phyloP scores from a whole-genome alignment of 768 basidiomycete species.

The Termitomyces sp. region DNA sequence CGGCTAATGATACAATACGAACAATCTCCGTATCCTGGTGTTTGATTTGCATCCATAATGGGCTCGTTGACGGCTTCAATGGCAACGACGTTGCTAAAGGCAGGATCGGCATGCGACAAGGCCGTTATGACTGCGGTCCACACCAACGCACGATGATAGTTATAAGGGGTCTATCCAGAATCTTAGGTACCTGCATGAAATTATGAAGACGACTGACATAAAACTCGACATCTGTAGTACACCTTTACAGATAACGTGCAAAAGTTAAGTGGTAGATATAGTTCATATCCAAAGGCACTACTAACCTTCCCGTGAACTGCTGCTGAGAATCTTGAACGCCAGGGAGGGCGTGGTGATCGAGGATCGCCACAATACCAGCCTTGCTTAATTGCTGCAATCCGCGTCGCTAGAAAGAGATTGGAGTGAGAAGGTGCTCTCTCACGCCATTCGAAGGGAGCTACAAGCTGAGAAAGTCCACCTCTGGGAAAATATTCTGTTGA shows the following conservation, averaged over 20 bases:
- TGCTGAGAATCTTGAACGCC: conserved; percentile 61
- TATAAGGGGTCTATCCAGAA: conserved; percentile 48
- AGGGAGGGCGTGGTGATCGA: conserved; percentile 65
- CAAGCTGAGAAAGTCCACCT: conserved; percentile 64
- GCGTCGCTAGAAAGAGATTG: conserved; percentile 37
- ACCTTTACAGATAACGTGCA: conserved; percentile 31
- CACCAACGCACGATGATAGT: conserved; percentile 73
- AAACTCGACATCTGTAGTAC: conserved; percentile 64
- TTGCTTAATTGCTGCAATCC: conserved; percentile 54
- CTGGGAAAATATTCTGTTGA: conserved; percentile 56
- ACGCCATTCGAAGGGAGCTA: conserved; percentile 23
- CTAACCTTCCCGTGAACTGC: conserved; percentile 64
- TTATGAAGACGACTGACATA: conserved; percentile 40
- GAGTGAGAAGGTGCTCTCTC: not conserved
- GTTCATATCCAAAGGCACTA: conserved; percentile 13
- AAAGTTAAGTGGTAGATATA: not conserved
- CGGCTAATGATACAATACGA: conserved; percentile 15
- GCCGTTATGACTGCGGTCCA: conserved; percentile 80
- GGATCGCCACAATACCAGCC: conserved; percentile 61
- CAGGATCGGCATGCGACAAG: conserved; percentile 62
- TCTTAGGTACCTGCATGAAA: not conserved
- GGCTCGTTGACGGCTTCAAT: conserved; percentile 80
- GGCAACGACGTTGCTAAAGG: conserved; percentile 57
- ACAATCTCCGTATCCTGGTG: conserved; percentile 71
- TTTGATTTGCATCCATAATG: conserved; percentile 61